phyloP scores from a whole-genome alignment of 129 eudicot species.

The Sambucus nigra region DNA sequence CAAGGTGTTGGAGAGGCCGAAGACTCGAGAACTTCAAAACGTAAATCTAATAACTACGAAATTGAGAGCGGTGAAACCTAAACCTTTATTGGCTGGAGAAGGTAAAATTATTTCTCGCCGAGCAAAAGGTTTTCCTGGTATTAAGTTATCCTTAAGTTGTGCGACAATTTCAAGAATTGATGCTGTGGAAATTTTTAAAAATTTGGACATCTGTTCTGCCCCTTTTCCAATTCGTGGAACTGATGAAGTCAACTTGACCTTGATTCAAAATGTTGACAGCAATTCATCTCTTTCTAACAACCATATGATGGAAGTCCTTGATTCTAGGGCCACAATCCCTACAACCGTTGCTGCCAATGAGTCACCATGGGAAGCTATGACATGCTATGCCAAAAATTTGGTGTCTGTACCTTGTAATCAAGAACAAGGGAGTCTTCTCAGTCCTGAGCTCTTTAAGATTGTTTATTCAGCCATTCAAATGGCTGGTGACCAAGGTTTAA shows the following conservation, averaged over 20 bases:
- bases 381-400: slow-evolving; percentile 40
- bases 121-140: slow-evolving; percentile 92
- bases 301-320: slow-evolving; percentile 16
- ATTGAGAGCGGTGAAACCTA: slow-evolving; percentile 40
- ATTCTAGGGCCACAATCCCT: slow-evolving; percentile 13
- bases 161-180: slow-evolving; percentile 35
- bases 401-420: slow-evolving; percentile 19
- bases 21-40: slow-evolving; percentile 58
- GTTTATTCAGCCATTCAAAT: slow-evolving; percentile 62
- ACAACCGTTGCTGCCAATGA: slow-evolving; percentile 21
- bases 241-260: slow-evolving; percentile 8
- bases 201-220: slow-evolving; percentile 2
- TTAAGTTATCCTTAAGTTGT: slow-evolving; percentile 41
- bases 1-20: slow-evolving; percentile 86
- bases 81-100: slow-evolving; percentile 32
- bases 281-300: slow-evolving; percentile 16
- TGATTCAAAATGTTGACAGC: slow-evolving; percentile 19
- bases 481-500: slow-evolving; percentile 92
- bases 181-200: slow-evolving; percentile 29
- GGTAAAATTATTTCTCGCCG: slow-evolving; percentile 53
- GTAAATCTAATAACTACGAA: slow-evolving; percentile 28
- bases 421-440: slow-evolving; percentile 15
- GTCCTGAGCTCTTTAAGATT: slow-evolving; percentile 42
- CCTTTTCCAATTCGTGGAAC: slow-evolving; percentile 6
- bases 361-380: slow-evolving; percentile 77